Evolutionary conservation across 768 basidiomycete species (phyloP), one percentile per base, ranked within the genome.

Genomic region (Boletus patriciae): DNA sequence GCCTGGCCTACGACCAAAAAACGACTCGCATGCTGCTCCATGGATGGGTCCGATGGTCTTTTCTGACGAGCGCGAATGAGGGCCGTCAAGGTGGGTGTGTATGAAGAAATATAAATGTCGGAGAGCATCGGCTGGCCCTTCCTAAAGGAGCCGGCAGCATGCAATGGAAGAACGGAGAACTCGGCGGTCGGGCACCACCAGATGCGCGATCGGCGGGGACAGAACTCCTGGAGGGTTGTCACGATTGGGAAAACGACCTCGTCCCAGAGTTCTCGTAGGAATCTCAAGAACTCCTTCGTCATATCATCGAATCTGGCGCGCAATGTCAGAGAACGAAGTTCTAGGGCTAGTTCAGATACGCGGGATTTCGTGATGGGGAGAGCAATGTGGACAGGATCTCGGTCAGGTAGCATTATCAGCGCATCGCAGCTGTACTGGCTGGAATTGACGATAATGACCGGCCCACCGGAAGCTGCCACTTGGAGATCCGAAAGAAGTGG

Each of bases 371-470:
- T 52, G 25, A 56, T 27, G 31, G 16, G 29, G 12, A 58, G 48
- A 25, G 55, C 4, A 47, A 50, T 10, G 3, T 33, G 37, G 45
- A 54, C 9, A 43, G 63, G 57, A 10, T 48, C 31, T 12, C 23
- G 43, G 19, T 33, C 11, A 18, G 44, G 15, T 11, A 53, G n/a
- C 18, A 74, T 53, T 18, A 74, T 66, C 27, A 77, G 44, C 0
- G 73, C 76, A 53, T 77, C 72, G 16, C 71, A 76, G 21, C 67
- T 53, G 19, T 44, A 54, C 18, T 46, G 23, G 50, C 65, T 61
- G 18, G 68, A 57, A 49, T 74, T 76, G 23, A 77, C 58, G 21
- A 77, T 50, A 21, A 72, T 63, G 11, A 74, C 60, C 2, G 70
- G 71, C 8, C 71, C 72, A 13, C 46, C 57, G 2, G 50, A 43